phyloP scores from a whole-genome alignment of 331 rosid genomes.

The Rosa hybrid region DNA sequence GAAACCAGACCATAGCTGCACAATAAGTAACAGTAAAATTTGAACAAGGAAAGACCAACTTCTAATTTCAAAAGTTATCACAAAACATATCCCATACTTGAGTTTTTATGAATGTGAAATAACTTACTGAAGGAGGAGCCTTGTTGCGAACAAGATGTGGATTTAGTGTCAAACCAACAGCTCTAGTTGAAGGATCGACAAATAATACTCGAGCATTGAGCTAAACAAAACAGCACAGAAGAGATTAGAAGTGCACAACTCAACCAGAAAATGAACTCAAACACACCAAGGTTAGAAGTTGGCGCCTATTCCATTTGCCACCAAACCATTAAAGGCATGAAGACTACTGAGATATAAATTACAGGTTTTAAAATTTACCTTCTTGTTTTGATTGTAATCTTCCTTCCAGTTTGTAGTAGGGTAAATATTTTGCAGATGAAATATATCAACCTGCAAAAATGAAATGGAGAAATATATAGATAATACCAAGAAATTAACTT shows the following conservation, averaged over 20 bases:
- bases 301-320: neutral
- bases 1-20: neutral
- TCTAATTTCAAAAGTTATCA: neutral
- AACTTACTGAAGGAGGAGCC: conserved; percentile 79
- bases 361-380: conserved; percentile 44
- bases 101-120: conserved; percentile 3
- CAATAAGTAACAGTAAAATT: neutral
- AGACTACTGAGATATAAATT: conserved; percentile 2
- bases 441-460: conserved; percentile 73
- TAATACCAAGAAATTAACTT: neutral
- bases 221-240: conserved; percentile 43
- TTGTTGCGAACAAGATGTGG: conserved; percentile 80
- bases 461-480: conserved; percentile 4
- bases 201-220: conserved; percentile 85
- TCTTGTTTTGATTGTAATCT: conserved; percentile 62
- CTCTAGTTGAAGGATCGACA: conserved; percentile 87
- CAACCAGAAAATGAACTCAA: neutral
- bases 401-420: conserved; percentile 75
- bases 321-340: neutral
- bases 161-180: conserved; percentile 94
- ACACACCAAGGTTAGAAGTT: neutral
- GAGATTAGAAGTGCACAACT: neutral
- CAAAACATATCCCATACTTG: neutral
- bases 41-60: conserved; percentile 5
- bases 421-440: conserved; percentile 71